Percentiles rank a stretch among this genome's conserved stretches.
Conservation (phyloP, 192 early-diverging fungal genomes). For the Globomyces pollinis-pini region DNA sequence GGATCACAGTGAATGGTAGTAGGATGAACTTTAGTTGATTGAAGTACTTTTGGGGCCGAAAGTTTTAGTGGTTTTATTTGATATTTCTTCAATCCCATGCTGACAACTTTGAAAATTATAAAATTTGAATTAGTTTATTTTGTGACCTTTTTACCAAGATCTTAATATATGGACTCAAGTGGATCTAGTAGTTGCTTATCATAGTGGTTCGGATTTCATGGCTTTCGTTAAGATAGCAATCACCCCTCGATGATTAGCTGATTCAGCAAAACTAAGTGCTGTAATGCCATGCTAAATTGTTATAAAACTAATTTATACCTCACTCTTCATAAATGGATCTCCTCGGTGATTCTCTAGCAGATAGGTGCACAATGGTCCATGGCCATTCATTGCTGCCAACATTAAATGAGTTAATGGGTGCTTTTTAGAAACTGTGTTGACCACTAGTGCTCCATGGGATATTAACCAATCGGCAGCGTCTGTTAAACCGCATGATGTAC, state of each 20-base stretch:
- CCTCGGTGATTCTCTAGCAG: constrained; percentile 35
- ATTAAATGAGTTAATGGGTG: constrained; percentile 39
- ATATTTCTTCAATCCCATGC: no score
- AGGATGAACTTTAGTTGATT: no score
- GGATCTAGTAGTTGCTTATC: no score
- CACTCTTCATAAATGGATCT: constrained; percentile 25
- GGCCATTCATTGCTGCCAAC: constrained; percentile 43
- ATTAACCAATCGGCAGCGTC: constrained; percentile 25
- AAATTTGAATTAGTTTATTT: no score
- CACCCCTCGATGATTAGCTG: constrained; percentile 9
- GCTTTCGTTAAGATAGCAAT: constrained; percentile 21
- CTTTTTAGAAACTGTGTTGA: constrained; percentile 19
- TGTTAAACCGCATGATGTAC: constrained; percentile 25
- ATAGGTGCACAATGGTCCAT: constrained; percentile 30
- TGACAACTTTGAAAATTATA: no score
- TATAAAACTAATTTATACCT: constrained; percentile 7
- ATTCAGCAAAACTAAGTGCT: constrained; percentile 23
- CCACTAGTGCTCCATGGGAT: constrained; percentile 23
- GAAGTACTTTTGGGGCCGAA: no score
- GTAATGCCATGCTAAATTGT: constrained; percentile 16
- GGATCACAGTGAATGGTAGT: no score
- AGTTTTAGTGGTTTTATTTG: no score
- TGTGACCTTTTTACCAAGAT: no score
- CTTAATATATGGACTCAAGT: no score
- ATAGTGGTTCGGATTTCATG: no score